Evolutionary conservation across 1,284 basidiomycete genomes (phyloP).

Genomic region (Porogramme epimiltina): DNA sequence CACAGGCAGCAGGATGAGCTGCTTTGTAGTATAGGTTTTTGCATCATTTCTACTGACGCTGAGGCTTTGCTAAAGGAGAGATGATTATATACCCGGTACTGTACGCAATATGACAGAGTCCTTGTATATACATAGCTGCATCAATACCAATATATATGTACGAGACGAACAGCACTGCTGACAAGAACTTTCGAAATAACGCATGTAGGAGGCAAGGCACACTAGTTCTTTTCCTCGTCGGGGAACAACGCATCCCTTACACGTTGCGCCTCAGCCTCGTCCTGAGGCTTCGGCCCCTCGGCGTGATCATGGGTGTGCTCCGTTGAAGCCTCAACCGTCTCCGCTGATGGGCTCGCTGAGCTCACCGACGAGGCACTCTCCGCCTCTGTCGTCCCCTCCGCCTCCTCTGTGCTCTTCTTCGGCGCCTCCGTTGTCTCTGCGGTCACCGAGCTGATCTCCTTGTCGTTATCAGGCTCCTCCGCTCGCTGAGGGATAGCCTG

Average conservation of each 20-base stretch:
- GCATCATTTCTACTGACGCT: neutral
- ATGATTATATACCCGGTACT: neutral
- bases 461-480: neutral
- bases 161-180: neutral
- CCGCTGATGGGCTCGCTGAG: neutral
- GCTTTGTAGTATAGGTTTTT: neutral
- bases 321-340: constrained; percentile 1
- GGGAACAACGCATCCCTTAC: constrained; percentile 35
- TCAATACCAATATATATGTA: constrained; percentile 14
- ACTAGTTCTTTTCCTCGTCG: constrained; percentile 5
- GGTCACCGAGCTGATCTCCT: constrained; percentile 9
- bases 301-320: constrained; percentile 4
- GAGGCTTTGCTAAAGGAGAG: too few relatives aligned
- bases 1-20: constrained; percentile 58
- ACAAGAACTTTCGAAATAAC: too few relatives aligned
- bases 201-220: too few relatives aligned
- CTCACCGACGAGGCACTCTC: neutral
- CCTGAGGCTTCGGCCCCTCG: constrained; percentile 25
- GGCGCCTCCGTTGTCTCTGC: constrained; percentile 5
- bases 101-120: neutral
- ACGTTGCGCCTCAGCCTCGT: constrained; percentile 36
- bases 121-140: constrained; percentile 10
- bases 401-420: neutral
- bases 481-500: constrained; percentile 6
- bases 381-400: neutral